Percentiles rank a stretch among this genome's conserved stretches.
These are phyloP conservation scores for Lachancea waltii DNA, from an alignment of 805 yeast genomes.

Conservation along the genomic window DNA sequence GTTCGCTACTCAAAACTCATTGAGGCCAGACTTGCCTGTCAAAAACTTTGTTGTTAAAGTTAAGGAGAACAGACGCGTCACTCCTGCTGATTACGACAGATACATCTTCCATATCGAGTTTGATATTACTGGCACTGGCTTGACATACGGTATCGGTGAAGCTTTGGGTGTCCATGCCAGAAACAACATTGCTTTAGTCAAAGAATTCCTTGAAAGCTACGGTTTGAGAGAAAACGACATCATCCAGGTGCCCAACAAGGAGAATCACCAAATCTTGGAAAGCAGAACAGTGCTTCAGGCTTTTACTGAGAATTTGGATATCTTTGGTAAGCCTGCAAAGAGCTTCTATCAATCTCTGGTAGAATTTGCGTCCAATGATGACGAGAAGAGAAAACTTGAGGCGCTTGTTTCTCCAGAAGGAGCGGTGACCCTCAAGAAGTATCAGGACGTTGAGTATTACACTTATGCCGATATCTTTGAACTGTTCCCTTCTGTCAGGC, in stretches of 20 bases:
- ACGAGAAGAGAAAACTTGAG: slow-evolving; percentile 55
- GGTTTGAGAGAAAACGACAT: slow-evolving; percentile 64
- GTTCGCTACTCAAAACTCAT: slow-evolving; percentile 44
- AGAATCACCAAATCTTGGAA: slow-evolving; percentile 50
- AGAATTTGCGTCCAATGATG: slow-evolving; percentile 60
- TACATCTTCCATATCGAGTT: slow-evolving; percentile 95
- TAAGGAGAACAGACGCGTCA: slow-evolving; percentile 84
- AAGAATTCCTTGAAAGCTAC: slow-evolving; percentile 61
- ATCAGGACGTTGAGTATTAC: slow-evolving; percentile 76
- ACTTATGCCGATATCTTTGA: slow-evolving; percentile 76
- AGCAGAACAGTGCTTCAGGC: slow-evolving; percentile 78
- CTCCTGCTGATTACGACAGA: slow-evolving; percentile 85
- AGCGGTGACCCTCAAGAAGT: slow-evolving; percentile 74
- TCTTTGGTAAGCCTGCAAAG: slow-evolving; percentile 94
- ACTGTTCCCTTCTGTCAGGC: slow-evolving; percentile 77
- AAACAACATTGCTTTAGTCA: slow-evolving; percentile 60
- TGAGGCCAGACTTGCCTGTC: slow-evolving; percentile 88
- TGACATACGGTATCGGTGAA: slow-evolving; percentile 91
- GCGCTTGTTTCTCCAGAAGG: slow-evolving; percentile 72
- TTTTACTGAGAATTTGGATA: slow-evolving; percentile 71
- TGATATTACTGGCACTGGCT: slow-evolving; percentile 83
- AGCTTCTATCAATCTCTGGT: slow-evolving; percentile 83
- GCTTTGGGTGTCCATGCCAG: slow-evolving; percentile 94
- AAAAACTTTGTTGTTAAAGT: slow-evolving; percentile 83
- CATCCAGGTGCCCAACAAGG: slow-evolving; percentile 66